A percentile compares a stretch with the other conserved stretches of the same genome.
phyloP scores from a whole-genome alignment of 108 stramenopile genomes.

The Seminavis robusta region DNA sequence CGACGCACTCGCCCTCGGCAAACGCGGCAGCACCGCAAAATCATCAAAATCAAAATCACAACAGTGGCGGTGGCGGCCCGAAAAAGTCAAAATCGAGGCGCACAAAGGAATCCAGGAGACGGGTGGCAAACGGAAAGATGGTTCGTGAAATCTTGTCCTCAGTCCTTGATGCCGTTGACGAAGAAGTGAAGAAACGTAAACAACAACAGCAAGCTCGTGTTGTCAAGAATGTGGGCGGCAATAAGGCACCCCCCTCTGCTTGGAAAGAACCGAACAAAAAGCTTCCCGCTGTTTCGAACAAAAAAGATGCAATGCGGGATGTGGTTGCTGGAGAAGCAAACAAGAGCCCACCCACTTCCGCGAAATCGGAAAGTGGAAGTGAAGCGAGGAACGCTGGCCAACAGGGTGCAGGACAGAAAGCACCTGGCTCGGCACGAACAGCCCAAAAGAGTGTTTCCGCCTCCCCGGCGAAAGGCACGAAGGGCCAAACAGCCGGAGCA shows the following conservation, averaged over 20 bases:
- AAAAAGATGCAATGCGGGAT: conserved; percentile 15
- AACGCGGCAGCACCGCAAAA: conserved; percentile 12
- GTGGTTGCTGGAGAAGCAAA: neutral
- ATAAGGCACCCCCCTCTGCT: conserved; percentile 3
- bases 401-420: neutral
- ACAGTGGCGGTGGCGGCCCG: conserved; percentile 6
- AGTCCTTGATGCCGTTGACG: conserved; percentile 58
- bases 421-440: neutral
- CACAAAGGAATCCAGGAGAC: conserved; percentile 17
- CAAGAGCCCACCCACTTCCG: neutral
- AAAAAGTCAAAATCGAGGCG: conserved; percentile 34
- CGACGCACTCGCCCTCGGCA: too few relatives aligned
- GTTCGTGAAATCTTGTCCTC: conserved; percentile 56
- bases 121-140: conserved; percentile 29
- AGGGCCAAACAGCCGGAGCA: conserved; percentile 10
- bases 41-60: conserved; percentile 15
- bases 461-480: too few relatives aligned
- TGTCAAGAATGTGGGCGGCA: conserved; percentile 1
- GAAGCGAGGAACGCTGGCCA: neutral
- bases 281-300: neutral
- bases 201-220: neutral
- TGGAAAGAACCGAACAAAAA: neutral
- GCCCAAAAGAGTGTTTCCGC: neutral
- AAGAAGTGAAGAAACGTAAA: conserved; percentile 25
- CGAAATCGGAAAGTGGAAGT: neutral